phyloP scores from a whole-genome alignment of 2,329 filamentous ascomycete genomes.

The Fusarium continuum region DNA sequence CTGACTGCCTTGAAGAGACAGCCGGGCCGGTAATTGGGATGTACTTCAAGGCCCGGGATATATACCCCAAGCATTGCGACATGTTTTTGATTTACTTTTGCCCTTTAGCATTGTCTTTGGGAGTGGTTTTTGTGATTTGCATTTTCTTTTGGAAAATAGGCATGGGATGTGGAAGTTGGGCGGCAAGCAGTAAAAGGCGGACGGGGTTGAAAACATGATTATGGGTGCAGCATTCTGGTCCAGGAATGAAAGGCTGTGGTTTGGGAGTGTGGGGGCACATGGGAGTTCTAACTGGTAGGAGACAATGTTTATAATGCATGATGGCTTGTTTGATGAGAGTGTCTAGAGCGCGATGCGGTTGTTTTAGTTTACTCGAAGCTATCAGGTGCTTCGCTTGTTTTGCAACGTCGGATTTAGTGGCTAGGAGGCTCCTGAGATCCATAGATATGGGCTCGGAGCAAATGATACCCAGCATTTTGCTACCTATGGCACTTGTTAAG shows the following conservation, averaged over 20 bases:
- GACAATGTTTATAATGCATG: slow-evolving; percentile 23
- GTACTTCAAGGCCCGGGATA: slow-evolving; percentile 38
- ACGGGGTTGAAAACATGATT: slow-evolving; percentile 11
- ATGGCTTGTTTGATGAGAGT: slow-evolving; percentile 21
- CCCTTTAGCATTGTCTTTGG: slow-evolving; percentile 17
- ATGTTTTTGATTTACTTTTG: slow-evolving; percentile 23
- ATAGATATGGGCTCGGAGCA: slow-evolving; percentile 35
- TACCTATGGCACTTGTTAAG: not conserved
- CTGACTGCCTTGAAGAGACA: slow-evolving; percentile 1
- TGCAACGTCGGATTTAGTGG: slow-evolving; percentile 18
- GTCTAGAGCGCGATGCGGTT: slow-evolving; percentile 15
- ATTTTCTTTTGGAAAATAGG: slow-evolving; percentile 24
- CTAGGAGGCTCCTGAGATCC: slow-evolving; percentile 29
- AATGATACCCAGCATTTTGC: slow-evolving; percentile 45
- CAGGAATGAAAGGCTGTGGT: slow-evolving; percentile 2
- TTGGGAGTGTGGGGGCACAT: slow-evolving; percentile 3
- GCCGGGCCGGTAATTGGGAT: slow-evolving; percentile 25
- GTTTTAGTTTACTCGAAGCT: slow-evolving; percentile 17
- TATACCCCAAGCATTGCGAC: slow-evolving; percentile 43
- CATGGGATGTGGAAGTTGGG: slow-evolving; percentile 1
- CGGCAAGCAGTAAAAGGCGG: slow-evolving; percentile 24
- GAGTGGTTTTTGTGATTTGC: slow-evolving; percentile 11
- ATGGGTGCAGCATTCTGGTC: slow-evolving; percentile 19
- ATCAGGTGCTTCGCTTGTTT: slow-evolving; percentile 29
- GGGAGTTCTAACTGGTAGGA: slow-evolving; percentile 25